Evolutionary conservation across 1,139 yeast genomes (phyloP).

Genomic region (Suhomyces atakaporum): DNA sequence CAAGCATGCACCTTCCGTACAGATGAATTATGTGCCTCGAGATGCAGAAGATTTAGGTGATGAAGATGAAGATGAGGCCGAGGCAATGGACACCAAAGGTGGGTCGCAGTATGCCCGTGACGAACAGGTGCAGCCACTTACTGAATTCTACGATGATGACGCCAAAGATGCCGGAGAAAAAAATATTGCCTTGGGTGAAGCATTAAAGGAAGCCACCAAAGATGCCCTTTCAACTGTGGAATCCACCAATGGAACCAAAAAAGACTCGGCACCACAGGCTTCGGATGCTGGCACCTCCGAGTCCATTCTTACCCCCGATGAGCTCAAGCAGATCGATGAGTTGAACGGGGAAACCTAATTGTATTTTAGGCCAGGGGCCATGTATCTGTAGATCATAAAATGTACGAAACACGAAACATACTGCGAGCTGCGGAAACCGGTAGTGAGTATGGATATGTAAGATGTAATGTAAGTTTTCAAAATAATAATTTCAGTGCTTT

Average conservation of each 20-base stretch:
- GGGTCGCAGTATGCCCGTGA: conserved; percentile 87
- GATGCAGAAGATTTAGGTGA: conserved; percentile 83
- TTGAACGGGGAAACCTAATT: conserved; percentile 9
- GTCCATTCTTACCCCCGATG: conserved; percentile 11
- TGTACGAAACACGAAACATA: too few relatives aligned
- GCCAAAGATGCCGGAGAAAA: conserved; percentile 51
- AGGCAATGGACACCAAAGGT: conserved; percentile 84
- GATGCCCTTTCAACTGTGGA: not conserved
- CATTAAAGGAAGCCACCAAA: conserved; percentile 7
- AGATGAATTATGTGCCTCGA: conserved; percentile 84
- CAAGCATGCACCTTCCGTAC: conserved; percentile 93
- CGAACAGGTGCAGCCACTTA: conserved; percentile 60
- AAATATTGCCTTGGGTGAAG: conserved; percentile 22
- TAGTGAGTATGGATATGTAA: too few relatives aligned
- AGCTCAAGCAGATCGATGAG: conserved; percentile 11
- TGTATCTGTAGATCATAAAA: conserved; percentile 7
- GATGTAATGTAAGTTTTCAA: too few relatives aligned
- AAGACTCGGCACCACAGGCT: not conserved
- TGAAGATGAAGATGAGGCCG: conserved; percentile 72
- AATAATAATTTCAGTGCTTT: too few relatives aligned
- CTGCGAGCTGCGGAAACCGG: too few relatives aligned
- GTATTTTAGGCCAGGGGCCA: conserved; percentile 9
- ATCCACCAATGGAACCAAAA: not conserved
- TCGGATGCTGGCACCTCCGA: conserved; percentile 11
- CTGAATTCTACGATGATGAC: conserved; percentile 66